These are phyloP conservation scores for Brassica rapa DNA, from an alignment of 345 rosid genomes.

Conservation along the genomic window DNA sequence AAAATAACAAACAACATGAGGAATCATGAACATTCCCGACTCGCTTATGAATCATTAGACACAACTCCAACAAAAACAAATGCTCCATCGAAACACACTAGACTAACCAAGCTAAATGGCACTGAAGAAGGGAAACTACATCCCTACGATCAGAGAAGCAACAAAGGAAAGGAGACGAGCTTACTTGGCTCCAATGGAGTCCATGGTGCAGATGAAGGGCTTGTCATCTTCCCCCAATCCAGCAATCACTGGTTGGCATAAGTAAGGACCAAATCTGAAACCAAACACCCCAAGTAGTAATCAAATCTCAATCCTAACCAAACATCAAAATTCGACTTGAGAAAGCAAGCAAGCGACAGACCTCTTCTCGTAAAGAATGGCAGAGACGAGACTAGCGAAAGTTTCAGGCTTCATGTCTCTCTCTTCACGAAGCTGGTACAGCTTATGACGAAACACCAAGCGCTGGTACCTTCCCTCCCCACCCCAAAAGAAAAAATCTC, in stretches of 20 bases:
- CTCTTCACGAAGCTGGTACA: conserved; percentile 90
- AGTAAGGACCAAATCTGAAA: conserved; percentile 92
- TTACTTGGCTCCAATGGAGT: conserved; percentile 95
- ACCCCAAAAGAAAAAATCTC: conserved; percentile 2
- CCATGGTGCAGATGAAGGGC: conserved; percentile 98
- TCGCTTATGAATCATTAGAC: not conserved
- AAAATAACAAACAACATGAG: not conserved
- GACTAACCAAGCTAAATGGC: not conserved
- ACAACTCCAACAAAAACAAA: not conserved
- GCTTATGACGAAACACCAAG: conserved; percentile 81
- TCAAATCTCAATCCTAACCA: not conserved
- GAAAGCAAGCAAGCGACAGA: conserved; percentile 9
- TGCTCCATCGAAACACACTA: not conserved
- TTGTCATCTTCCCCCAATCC: conserved; percentile 90
- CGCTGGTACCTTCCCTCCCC: conserved; percentile 74
- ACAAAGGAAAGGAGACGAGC: not conserved
- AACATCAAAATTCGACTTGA: not conserved
- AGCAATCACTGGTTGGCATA: conserved; percentile 97
- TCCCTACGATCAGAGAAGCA: not conserved
- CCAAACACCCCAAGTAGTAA: not conserved
- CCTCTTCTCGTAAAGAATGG: conserved; percentile 97
- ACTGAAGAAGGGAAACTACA: not conserved
- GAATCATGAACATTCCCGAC: not conserved
- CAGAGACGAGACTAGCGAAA: conserved; percentile 91
- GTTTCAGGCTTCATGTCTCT: conserved; percentile 99